Conservation (phyloP, 352 stramenopile genomes). For the Phytophthora ohioensis region DNA sequence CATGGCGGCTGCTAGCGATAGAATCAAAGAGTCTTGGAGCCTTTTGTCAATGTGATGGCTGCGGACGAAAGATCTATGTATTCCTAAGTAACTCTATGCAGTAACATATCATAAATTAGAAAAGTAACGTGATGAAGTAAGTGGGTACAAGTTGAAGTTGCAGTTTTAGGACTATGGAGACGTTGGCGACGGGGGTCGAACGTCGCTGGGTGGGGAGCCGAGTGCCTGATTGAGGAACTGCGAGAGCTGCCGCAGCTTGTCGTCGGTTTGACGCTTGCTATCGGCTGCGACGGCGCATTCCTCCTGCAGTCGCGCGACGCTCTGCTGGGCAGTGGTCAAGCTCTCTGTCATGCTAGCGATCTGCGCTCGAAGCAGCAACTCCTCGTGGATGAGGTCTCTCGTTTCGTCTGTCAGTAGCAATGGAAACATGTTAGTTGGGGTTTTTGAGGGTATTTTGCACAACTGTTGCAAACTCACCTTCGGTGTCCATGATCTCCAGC, state of each 20-base stretch:
- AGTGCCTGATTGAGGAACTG: conserved; percentile 63
- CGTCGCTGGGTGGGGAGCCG: conserved; percentile 13
- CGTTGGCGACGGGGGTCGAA: conserved; percentile 20
- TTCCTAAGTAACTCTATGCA: conserved; percentile 37
- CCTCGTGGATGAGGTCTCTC: conserved; percentile 52
- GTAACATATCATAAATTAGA: conserved; percentile 14
- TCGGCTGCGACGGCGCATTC: conserved; percentile 57
- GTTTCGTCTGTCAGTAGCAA: conserved; percentile 55
- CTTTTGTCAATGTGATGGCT: conserved; percentile 36
- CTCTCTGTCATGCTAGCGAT: conserved; percentile 50
- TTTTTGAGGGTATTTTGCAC: background rate
- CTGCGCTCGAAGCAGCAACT: conserved; percentile 64
- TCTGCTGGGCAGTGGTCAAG: conserved; percentile 42
- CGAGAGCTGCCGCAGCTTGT: conserved; percentile 62
- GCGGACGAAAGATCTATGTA: conserved; percentile 42
- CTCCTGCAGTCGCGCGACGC: conserved; percentile 57
- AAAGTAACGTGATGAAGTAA: conserved; percentile 45
- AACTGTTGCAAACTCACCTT: conserved; percentile 33
- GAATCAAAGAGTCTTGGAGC: conserved; percentile 11
- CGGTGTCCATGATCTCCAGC: conserved; percentile 57
- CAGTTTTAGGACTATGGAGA: conserved; percentile 14
- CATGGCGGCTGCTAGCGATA: conserved; percentile 45
- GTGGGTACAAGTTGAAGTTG: background rate
- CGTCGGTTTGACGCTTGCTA: conserved; percentile 61
- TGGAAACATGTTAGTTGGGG: background rate